Evolutionary conservation across 148 eudicot species (phyloP), one percentile per base, ranked within the genome.

Genomic region (Nepenthes mirabilis): DNA sequence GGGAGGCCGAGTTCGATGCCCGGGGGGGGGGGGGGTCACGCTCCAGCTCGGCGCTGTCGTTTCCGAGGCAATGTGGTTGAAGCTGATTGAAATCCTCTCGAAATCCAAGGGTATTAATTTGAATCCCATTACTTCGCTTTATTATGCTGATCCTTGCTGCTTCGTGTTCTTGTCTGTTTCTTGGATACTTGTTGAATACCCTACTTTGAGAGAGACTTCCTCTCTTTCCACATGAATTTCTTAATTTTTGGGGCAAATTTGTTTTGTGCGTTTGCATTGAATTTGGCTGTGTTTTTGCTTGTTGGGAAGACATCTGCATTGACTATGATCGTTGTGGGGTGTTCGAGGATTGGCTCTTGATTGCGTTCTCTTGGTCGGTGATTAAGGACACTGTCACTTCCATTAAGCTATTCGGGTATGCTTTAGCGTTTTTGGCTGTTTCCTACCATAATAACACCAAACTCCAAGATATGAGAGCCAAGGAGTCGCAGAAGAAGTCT

Each of bases 321-420:
- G 80, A 85, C 91, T 2, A 82, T 85, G 91, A 85, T 82, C 65
- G 87, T 85, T 11, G 87, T 33, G 88, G 91, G 35, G 91, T 85
- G 11, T 87, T 85, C 33, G 80, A 85, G 62, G 91, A 85, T 66
- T 85, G 91, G 91, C 50, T 85, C 40, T 78, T 85, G 83, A 85
- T 85, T 64, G 91, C 83, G 2, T 82, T 85, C 52, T 85, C 91
- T 6, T 82, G 91, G 85, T 80, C 83, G 12, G 91, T 82, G 68
- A 85, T 85, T 43, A 85, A 85, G 83, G 88, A 85, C 47, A 76
- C 83, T 14, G 88, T 82, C 2, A 85, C 91, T 0, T 76, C 80
- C 1, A 57, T 80, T n/a, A 85, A 85, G 40, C 51, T 85, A 77
- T 47, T 80, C 32, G 91, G 91, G 2, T 85, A 85, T 52, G 83